Evolutionary conservation across 345 rosid species (phyloP).

Genomic region (Citrus reticulata): DNA sequence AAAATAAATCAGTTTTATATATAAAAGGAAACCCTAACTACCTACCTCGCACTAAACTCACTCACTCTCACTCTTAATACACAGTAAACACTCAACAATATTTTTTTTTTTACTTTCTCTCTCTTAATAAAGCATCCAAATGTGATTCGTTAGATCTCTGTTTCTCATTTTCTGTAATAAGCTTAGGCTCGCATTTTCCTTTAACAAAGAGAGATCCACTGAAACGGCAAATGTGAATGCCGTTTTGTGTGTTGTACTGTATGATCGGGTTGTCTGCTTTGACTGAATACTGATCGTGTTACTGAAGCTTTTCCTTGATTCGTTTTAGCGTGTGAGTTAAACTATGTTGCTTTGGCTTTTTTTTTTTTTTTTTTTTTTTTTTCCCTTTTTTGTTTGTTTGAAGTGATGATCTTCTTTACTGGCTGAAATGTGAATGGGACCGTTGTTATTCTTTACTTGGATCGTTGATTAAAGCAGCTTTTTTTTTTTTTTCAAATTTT

Average conservation of each 20-base stretch:
- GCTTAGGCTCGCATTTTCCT: background rate
- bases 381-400: background rate
- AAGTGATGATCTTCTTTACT: conserved; percentile 5
- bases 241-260: background rate
- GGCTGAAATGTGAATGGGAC: conserved; percentile 14
- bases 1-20: too few species aligned
- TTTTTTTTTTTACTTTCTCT: conserved; percentile 11
- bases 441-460: conserved; percentile 42
- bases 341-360: conserved; percentile 11
- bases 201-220: background rate
- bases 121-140: background rate
- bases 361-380: background rate
- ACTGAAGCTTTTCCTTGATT: conserved; percentile 1
- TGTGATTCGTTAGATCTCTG: background rate
- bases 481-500: background rate
- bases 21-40: conserved; percentile 19
- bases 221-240: conserved; percentile 2
- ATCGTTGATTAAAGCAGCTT: conserved; percentile 20
- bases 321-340: conserved; percentile 31
- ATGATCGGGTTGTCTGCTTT: background rate
- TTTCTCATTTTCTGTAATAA: too few species aligned
- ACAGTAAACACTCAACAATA: background rate
- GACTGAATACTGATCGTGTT: conserved; percentile 4
- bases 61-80: conserved; percentile 1
- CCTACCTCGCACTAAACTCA: conserved; percentile 17